Percentiles rank a stretch among this genome's conserved stretches.
Evolutionary conservation across 495 filamentous ascomycete genomes (phyloP).

Genomic region (Oidiodendron maius): DNA sequence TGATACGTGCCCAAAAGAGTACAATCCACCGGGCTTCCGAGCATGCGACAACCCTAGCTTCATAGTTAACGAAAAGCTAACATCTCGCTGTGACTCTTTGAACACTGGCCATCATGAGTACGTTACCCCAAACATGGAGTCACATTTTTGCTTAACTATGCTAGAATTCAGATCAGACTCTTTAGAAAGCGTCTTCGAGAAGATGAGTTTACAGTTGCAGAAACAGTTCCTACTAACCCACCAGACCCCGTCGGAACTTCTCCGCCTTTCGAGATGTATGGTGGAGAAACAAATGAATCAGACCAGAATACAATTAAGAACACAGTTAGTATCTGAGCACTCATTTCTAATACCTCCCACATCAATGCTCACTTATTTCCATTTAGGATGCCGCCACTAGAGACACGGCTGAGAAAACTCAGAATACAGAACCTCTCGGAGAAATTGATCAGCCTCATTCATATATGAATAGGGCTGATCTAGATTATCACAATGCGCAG

Average conservation of each 20-base stretch:
- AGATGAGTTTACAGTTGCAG: no score
- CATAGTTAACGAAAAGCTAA: background rate
- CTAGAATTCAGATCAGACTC: background rate
- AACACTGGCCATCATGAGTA: slow-evolving; percentile 7
- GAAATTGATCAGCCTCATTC: background rate
- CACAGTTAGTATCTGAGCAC: background rate
- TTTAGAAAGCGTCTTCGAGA: background rate
- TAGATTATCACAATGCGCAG: background rate
- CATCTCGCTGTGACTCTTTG: background rate
- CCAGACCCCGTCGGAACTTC: background rate
- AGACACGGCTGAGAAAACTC: slow-evolving; percentile 3
- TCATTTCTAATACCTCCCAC: background rate
- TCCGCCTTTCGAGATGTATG: background rate
- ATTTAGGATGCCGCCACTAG: slow-evolving; percentile 1
- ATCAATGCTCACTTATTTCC: background rate
- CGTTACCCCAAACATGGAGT: background rate
- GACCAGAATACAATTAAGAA: background rate
- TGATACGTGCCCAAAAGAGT: background rate
- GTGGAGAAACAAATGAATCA: background rate
- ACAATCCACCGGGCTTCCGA: slow-evolving; percentile 8
- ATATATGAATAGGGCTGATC: background rate
- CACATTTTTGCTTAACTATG: background rate
- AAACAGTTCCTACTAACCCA: no score
- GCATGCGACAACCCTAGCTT: background rate
- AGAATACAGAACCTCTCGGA: slow-evolving; percentile 11